Evolutionary conservation across 2,329 filamentous ascomycete species (phyloP), one percentile per base, ranked within the genome.

Genomic region (Colletotrichum sp.): DNA sequence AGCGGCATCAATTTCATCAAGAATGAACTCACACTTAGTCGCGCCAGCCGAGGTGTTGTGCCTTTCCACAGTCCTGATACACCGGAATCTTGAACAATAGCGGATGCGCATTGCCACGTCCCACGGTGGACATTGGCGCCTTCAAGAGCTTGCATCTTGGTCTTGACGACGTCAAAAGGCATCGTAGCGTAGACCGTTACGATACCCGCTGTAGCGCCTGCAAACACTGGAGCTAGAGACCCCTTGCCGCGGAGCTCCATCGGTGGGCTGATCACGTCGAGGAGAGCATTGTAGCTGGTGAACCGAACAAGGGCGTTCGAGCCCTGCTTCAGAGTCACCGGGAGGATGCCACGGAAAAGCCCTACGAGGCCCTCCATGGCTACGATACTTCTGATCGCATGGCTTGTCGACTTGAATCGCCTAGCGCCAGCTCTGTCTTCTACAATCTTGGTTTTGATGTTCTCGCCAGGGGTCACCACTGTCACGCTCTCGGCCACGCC

Each of bases 391-490:
- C 63, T 39, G 28, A 66, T 44, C 15, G 64, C 63, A 13, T 67
- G 30, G 24, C 32, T 59, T 8, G 78, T 44, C 44, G 77, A 77
- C 1, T 32, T 71, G 62, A 71, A 78, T 16, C 44, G 39, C 4
- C 62, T 49, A 15, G 63, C 64, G 12, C 79, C 76, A 13, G 77
- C 79, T 18, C 76, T 67, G 36, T 81, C 80, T 30, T 82, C 76
- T 18, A 82, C 76, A 18, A 81, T 75, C 28, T 79, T 76, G 7
- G 79, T 82, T 63, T 82, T 81, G 64, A 81, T 63, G 44, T 79
- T 80, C 66, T 82, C 80, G 8, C 80, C 80, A 15, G 81, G 80
- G 24, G 80, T 80, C 16, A 82, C 80, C 18, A 82, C 80, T 6
- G 78, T 68, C 4, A 81, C 55, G 16, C 77, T 79, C 62, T 81